These are phyloP conservation scores for Citrus glauca DNA, from an alignment of 345 rosid genomes.

Conservation along the genomic window DNA sequence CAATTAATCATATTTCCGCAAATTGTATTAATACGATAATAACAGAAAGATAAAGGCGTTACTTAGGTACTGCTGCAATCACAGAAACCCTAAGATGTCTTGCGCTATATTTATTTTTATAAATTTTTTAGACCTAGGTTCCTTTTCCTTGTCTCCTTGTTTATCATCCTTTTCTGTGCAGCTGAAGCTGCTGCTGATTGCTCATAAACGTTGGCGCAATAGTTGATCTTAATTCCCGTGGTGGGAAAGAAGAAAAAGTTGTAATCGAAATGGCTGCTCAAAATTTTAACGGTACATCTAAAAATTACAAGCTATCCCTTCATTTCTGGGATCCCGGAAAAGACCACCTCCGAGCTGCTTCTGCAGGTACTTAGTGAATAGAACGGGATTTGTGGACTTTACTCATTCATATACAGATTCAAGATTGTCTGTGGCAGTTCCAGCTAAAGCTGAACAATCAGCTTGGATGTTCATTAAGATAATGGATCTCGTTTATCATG, in stretches of 20 bases:
- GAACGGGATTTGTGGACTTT: conserved; percentile 34
- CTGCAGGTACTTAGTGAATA: conserved; percentile 38
- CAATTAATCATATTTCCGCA: no score
- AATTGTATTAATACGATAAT: no score
- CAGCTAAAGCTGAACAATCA: conserved; percentile 14
- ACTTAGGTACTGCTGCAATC: no score
- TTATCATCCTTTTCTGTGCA: no score
- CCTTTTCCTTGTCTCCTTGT: no score
- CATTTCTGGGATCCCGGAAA: conserved; percentile 21
- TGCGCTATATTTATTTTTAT: no score
- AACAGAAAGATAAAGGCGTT: no score
- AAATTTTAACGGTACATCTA: conserved; percentile 15
- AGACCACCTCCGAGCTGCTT: conserved; percentile 25
- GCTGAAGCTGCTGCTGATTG: not conserved
- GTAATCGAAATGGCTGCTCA: conserved; percentile 41
- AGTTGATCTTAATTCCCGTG: conserved; percentile 28
- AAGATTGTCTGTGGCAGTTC: conserved; percentile 49
- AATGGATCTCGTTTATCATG: conserved; percentile 30
- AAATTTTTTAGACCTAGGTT: no score
- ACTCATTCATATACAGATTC: conserved; percentile 38
- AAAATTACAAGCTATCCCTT: conserved; percentile 28
- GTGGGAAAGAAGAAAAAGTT: conserved; percentile 31
- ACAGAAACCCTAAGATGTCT: no score
- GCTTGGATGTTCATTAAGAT: conserved; percentile 42
- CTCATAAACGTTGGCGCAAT: conserved; percentile 37